These are phyloP conservation scores for Fusarium sp. DNA, from an alignment of 2,329 filamentous ascomycete genomes.

Conservation along the genomic window DNA sequence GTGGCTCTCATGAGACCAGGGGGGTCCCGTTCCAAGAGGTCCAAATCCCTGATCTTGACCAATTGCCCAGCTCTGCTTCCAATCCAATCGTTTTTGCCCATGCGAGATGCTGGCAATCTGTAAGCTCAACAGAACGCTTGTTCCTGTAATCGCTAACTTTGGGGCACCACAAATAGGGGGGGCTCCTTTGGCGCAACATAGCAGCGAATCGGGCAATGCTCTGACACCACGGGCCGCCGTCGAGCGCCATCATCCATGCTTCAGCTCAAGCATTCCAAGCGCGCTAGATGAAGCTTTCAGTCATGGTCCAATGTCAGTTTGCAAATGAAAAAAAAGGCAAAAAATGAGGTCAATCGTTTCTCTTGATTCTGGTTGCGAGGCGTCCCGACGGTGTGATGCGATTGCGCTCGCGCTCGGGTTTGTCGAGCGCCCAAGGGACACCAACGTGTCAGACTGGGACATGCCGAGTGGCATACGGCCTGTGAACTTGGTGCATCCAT, in stretches of 20 bases:
- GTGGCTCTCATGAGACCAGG: slow-evolving; percentile 33
- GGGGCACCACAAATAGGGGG: slow-evolving; percentile 18
- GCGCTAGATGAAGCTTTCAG: slow-evolving; percentile 26
- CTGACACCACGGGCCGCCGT: slow-evolving; percentile 38
- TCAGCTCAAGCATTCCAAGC: slow-evolving; percentile 4
- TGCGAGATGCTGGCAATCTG: slow-evolving; percentile 18
- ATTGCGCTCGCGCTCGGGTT: slow-evolving; percentile 21
- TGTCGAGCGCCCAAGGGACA: slow-evolving; percentile 18
- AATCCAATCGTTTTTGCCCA: slow-evolving; percentile 33
- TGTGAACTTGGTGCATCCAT: background rate
- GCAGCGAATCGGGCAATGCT: slow-evolving; percentile 38
- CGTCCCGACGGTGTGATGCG: slow-evolving; percentile 24
- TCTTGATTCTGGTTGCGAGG: slow-evolving; percentile 36
- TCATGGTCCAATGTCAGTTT: slow-evolving; percentile 33
- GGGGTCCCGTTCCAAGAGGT: background rate
- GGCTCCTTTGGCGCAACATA: slow-evolving; percentile 11
- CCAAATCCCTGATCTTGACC: slow-evolving; percentile 15
- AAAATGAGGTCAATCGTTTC: slow-evolving; percentile 36
- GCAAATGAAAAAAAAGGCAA: slow-evolving; percentile 24
- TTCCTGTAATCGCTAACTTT: slow-evolving; percentile 14
- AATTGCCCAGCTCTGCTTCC: slow-evolving; percentile 12
- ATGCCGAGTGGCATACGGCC: slow-evolving; percentile 30
- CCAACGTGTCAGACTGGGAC: slow-evolving; percentile 32
- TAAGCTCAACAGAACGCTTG: slow-evolving; percentile 15
- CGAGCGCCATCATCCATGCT: slow-evolving; percentile 16